Conservation (phyloP, 2,329 filamentous ascomycete species). For the Colletotrichum brevisporum region DNA sequence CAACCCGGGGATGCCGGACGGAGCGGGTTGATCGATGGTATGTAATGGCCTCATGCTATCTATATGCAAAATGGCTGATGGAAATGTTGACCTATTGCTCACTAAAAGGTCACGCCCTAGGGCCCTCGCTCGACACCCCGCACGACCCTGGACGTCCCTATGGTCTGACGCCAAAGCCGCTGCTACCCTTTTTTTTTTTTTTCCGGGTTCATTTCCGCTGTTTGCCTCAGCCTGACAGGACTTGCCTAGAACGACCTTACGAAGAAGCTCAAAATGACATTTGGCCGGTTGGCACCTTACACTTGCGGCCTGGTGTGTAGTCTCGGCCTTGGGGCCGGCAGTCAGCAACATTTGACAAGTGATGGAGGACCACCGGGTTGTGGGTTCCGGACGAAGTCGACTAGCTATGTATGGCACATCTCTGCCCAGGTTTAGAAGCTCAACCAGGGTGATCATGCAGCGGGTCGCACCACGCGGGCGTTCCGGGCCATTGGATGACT, state of each 20-base stretch:
- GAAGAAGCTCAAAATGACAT: constrained; percentile 17
- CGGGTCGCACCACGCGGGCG: constrained; percentile 14
- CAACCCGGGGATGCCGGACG: constrained; percentile 12
- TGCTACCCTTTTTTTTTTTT: constrained; percentile 25
- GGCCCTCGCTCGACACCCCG: background rate
- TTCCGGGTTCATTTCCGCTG: constrained; percentile 12
- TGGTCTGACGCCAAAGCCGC: constrained; percentile 21
- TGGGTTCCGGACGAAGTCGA: constrained; percentile 5
- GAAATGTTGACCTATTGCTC: background rate
- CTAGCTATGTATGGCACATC: constrained; percentile 8
- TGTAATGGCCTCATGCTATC: too few species aligned
- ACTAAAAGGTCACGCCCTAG: background rate
- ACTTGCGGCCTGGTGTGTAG: constrained; percentile 23
- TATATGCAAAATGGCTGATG: constrained; percentile 1
- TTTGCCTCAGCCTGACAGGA: constrained; percentile 15
- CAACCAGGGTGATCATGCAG: constrained; percentile 18
- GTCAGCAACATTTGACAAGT: constrained; percentile 33
- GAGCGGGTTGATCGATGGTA: background rate
- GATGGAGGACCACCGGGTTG: constrained; percentile 14
- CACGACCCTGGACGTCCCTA: background rate
- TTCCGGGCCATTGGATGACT: constrained; percentile 13
- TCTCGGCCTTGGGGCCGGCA: background rate
- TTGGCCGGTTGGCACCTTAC: constrained; percentile 24
- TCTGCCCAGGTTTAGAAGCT: background rate
- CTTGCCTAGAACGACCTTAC: background rate